These are phyloP conservation scores for Pneumocystis carinii DNA, from an alignment of 1,139 yeast genomes.

Conservation along the genomic window DNA sequence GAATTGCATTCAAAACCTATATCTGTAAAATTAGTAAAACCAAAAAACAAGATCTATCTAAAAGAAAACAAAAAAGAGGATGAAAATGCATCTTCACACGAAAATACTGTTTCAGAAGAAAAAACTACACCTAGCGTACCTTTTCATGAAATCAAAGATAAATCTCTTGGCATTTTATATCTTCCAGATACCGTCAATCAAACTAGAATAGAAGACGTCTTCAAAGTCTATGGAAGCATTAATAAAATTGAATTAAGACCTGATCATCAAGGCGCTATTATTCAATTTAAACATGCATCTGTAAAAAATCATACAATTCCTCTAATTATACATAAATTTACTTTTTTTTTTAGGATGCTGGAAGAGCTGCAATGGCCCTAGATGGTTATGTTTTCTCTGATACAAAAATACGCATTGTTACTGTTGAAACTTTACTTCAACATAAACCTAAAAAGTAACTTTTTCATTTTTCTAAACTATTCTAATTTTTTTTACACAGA, in stretches of 20 bases:
- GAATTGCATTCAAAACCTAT: conserved; percentile 13
- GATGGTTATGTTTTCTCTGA: conserved; percentile 32
- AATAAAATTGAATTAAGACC: conserved; percentile 34
- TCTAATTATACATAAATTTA: not conserved
- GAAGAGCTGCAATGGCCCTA: conserved; percentile 40
- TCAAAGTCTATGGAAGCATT: conserved; percentile 28
- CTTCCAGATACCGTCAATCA: conserved; percentile 19
- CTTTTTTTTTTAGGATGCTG: conserved; percentile 29
- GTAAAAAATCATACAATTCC: not conserved
- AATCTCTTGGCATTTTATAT: conserved; percentile 19
- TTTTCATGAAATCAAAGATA: conserved; percentile 11
- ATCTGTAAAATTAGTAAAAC: conserved; percentile 5
- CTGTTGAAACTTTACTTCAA: conserved; percentile 18
- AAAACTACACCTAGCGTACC: not conserved
- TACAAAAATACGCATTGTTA: conserved; percentile 26
- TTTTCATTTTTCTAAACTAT: not conserved
- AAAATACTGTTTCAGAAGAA: not conserved
- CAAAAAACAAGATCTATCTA: conserved; percentile 3
- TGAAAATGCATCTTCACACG: not conserved
- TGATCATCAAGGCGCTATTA: conserved; percentile 36
- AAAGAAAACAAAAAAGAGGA: not conserved
- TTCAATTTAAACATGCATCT: conserved; percentile 34
- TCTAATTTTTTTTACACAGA: not conserved
- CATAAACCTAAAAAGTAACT: not conserved
- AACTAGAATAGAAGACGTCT: conserved; percentile 20